phyloP scores from a whole-genome alignment of 1,139 yeast genomes.

The Hanseniaspora sp. region DNA sequence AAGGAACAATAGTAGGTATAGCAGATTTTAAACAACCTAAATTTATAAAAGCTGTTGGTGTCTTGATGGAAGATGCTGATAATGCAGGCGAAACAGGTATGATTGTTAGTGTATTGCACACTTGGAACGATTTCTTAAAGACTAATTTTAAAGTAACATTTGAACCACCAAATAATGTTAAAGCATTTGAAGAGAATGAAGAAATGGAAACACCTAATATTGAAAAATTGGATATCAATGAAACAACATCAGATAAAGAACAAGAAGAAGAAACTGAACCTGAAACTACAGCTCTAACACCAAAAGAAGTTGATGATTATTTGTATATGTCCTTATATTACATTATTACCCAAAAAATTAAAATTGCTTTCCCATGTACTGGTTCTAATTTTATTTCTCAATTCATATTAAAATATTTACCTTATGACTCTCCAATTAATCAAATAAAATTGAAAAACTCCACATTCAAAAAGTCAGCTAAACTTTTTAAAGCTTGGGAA shows the following conservation, averaged over 20 bases:
- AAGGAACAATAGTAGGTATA: slow-evolving; percentile 60
- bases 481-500: slow-evolving; percentile 75
- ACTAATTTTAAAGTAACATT: slow-evolving; percentile 37
- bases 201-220: slow-evolving; percentile 18
- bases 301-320: slow-evolving; percentile 68
- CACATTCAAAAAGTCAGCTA: slow-evolving; percentile 80
- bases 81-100: slow-evolving; percentile 45
- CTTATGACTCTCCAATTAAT: slow-evolving; percentile 29
- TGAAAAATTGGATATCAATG: not conserved
- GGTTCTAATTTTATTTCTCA: slow-evolving; percentile 68
- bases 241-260: slow-evolving; percentile 11
- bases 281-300: slow-evolving; percentile 35
- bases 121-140: slow-evolving; percentile 43
- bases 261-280: slow-evolving; percentile 18
- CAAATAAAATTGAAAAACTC: slow-evolving; percentile 67
- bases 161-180: slow-evolving; percentile 31
- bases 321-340: slow-evolving; percentile 60
- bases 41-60: slow-evolving; percentile 67
- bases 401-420: slow-evolving; percentile 60
- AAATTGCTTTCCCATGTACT: slow-evolving; percentile 47
- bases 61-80: slow-evolving; percentile 39
- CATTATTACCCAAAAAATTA: slow-evolving; percentile 46
- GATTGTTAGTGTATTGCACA: slow-evolving; percentile 54
- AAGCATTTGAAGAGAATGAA: slow-evolving; percentile 15
- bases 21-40: slow-evolving; percentile 51